These are phyloP conservation scores for Anthracocystis panici-leucophaei DNA, from an alignment of 1,284 basidiomycete species.

Conservation along the genomic window DNA sequence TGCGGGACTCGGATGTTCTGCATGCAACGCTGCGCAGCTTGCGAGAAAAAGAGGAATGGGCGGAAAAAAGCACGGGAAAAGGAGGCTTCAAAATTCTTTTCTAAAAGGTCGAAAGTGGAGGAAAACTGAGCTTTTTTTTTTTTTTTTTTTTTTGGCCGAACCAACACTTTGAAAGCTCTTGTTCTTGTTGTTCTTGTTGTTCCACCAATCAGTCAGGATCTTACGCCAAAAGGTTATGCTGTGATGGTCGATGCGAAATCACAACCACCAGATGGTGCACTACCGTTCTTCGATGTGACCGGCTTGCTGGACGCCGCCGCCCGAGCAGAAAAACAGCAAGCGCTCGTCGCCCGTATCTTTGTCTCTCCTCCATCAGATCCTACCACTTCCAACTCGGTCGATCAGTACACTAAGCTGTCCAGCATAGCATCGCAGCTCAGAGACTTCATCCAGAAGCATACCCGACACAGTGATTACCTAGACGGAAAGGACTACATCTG, in stretches of 20 bases:
- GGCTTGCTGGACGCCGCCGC: slow-evolving; percentile 35
- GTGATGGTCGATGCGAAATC: background rate
- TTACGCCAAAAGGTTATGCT: background rate
- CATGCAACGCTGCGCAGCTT: background rate
- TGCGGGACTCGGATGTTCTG: too few species aligned
- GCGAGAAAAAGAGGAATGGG: background rate
- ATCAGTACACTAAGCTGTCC: slow-evolving; percentile 27
- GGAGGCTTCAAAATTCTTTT: slow-evolving; percentile 1
- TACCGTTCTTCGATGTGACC: slow-evolving; percentile 45
- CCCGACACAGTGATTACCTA: slow-evolving; percentile 12
- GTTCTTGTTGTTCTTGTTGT: background rate
- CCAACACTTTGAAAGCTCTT: slow-evolving; percentile 14
- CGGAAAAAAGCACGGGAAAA: slow-evolving; percentile 3
- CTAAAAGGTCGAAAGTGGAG: slow-evolving; percentile 17
- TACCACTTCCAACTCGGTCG: slow-evolving; percentile 16
- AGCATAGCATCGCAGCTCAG: slow-evolving; percentile 19
- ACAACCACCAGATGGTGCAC: slow-evolving; percentile 29
- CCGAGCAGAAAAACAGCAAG: slow-evolving; percentile 44
- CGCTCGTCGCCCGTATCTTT: slow-evolving; percentile 38
- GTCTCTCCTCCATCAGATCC: slow-evolving; percentile 11
- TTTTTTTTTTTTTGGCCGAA: too few species aligned
- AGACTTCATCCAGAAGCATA: background rate
- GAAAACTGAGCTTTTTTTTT: slow-evolving; percentile 28
- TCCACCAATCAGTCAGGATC: slow-evolving; percentile 1
- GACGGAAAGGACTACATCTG: slow-evolving; percentile 59